Evolutionary conservation across 352 stramenopile species (phyloP).

Genomic region (Saprolegnia parasitica): DNA sequence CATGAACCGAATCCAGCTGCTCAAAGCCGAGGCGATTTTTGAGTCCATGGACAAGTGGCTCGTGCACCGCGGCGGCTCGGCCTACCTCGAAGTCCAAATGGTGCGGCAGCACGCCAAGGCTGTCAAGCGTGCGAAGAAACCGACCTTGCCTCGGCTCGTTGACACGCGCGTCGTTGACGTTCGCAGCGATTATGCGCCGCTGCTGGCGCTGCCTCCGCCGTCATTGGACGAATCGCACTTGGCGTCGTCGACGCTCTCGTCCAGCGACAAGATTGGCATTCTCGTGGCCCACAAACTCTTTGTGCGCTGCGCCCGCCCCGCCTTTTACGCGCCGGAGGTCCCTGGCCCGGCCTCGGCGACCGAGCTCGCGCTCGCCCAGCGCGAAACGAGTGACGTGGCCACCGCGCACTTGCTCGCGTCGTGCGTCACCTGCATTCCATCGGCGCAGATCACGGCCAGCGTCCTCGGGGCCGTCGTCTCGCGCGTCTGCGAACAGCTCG

Average conservation of each 20-base stretch:
- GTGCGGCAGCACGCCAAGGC: conserved; percentile 81
- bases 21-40: conserved; percentile 85
- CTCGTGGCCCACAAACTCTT: conserved; percentile 18
- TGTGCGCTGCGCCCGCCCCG: not conserved
- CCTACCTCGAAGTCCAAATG: conserved; percentile 85
- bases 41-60: conserved; percentile 85
- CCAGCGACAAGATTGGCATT: conserved; percentile 24
- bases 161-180: conserved; percentile 1
- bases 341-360: not conserved
- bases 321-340: conserved; percentile 8
- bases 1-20: conserved; percentile 70
- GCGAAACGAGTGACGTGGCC: conserved; percentile 59
- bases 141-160: conserved; percentile 36
- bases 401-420: conserved; percentile 76
- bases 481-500: conserved; percentile 72
- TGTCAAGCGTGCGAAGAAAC: conserved; percentile 52
- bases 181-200: conserved; percentile 10
- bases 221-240: conserved; percentile 1
- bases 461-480: conserved; percentile 79
- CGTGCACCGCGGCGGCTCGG: conserved; percentile 74
- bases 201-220: not conserved
- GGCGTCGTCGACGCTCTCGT: conserved; percentile 18
- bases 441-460: conserved; percentile 38
- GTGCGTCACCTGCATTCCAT: conserved; percentile 42
- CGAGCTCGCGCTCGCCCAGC: conserved; percentile 44